Conservation (phyloP, 495 filamentous ascomycete genomes). For the Pyrenopolyporus hunteri region DNA sequence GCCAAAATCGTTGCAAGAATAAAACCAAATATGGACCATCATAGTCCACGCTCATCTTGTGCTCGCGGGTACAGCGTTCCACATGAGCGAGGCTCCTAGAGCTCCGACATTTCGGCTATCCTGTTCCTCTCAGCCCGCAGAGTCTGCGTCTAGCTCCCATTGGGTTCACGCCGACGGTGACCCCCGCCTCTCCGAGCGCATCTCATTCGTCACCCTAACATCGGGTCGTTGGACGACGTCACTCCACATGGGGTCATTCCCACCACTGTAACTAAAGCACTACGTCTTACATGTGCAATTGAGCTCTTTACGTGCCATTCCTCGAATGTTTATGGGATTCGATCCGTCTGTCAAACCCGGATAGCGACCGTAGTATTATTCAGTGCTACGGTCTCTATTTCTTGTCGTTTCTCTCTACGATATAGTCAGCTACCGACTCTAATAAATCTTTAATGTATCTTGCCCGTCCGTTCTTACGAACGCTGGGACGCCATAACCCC, state of each 20-base stretch:
- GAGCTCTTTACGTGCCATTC: constrained; percentile 5
- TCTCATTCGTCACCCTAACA: constrained; percentile 20
- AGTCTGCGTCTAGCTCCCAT: constrained; percentile 3
- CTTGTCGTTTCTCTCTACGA: too few relatives aligned
- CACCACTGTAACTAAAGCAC: constrained; percentile 11
- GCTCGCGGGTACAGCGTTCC: constrained; percentile 32
- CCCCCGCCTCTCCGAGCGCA: constrained; percentile 3
- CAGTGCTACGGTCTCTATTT: neutral
- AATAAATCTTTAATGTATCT: constrained; percentile 33
- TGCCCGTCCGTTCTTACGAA: constrained; percentile 27
- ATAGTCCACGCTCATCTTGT: constrained; percentile 59
- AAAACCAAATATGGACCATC: constrained; percentile 52
- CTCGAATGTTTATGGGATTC: constrained; percentile 11
- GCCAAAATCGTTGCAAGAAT: constrained; percentile 51
- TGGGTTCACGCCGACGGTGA: constrained; percentile 15
- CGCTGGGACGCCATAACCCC: constrained; percentile 18
- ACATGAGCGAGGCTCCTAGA: constrained; percentile 60
- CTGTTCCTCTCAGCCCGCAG: neutral
- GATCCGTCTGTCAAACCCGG: neutral
- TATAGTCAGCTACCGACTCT: too few relatives aligned
- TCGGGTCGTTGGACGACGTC: constrained; percentile 27
- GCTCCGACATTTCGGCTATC: constrained; percentile 54
- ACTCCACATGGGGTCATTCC: constrained; percentile 10
- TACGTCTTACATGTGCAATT: constrained; percentile 21
- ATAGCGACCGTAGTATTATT: neutral